Evolutionary conservation across 768 basidiomycete species (phyloP).

Genomic region (Vararia minispora): DNA sequence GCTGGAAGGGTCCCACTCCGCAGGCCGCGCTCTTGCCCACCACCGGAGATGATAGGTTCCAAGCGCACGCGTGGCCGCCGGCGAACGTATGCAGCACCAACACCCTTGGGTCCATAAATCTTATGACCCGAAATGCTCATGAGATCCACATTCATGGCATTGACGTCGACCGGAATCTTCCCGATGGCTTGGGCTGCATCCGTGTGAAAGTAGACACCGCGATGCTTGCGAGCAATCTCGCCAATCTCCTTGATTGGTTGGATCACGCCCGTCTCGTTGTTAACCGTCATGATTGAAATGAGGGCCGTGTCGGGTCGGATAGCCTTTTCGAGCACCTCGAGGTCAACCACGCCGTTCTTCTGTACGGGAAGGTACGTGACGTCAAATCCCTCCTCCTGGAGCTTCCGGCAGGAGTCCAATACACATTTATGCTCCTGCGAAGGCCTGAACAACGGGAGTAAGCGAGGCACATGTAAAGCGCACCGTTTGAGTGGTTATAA

Average conservation of each 20-base stretch:
- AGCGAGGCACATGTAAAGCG: constrained; percentile 18
- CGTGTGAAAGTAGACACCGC: constrained; percentile 91
- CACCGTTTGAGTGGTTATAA: constrained; percentile 93
- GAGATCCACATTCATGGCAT: constrained; percentile 90
- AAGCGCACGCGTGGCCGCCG: constrained; percentile 85
- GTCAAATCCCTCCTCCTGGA: constrained; percentile 95
- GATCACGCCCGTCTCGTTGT: constrained; percentile 98
- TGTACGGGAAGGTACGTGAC: constrained; percentile 96
- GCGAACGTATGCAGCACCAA: constrained; percentile 91
- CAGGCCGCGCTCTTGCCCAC: constrained; percentile 94
- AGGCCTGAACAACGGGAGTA: constrained; percentile 1
- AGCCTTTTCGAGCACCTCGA: constrained; percentile 72
- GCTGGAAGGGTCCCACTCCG: constrained; percentile 92
- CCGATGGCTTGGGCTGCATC: constrained; percentile 95
- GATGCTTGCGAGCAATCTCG: constrained; percentile 70
- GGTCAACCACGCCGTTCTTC: constrained; percentile 68
- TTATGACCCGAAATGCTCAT: constrained; percentile 98
- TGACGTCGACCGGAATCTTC: constrained; percentile 87
- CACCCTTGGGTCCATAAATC: constrained; percentile 94
- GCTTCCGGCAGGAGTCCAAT: constrained; percentile 90
- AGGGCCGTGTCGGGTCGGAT: constrained; percentile 89
- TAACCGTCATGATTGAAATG: constrained; percentile 98
- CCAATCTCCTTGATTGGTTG: constrained; percentile 97
- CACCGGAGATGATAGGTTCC: constrained; percentile 91
- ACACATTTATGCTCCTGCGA: constrained; percentile 98